Evolutionary conservation across 2,329 filamentous ascomycete species (phyloP).

Genomic region (Trichoderma koningiopsis): DNA sequence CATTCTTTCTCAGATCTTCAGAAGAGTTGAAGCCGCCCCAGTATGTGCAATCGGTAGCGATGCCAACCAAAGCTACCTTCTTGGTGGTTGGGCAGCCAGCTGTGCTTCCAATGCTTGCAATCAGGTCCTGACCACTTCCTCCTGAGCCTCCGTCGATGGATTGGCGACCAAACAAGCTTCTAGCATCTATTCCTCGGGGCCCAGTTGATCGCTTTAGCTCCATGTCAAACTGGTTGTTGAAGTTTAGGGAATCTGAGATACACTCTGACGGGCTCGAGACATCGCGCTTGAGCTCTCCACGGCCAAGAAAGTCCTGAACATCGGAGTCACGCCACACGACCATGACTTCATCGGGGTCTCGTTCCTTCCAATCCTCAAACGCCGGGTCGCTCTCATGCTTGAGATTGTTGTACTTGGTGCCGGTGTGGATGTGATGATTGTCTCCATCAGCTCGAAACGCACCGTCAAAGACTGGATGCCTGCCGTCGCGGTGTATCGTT

Average conservation of each 20-base stretch:
- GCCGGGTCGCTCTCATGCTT: slow-evolving; percentile 72
- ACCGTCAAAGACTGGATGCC: slow-evolving; percentile 82
- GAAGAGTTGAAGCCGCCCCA: slow-evolving; percentile 69
- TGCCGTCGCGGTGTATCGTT: slow-evolving; percentile 74
- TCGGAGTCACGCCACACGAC: slow-evolving; percentile 92
- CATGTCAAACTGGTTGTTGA: slow-evolving; percentile 77
- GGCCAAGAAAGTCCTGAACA: slow-evolving; percentile 52
- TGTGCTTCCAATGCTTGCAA: slow-evolving; percentile 76
- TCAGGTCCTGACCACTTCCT: slow-evolving; percentile 71
- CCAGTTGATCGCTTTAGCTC: slow-evolving; percentile 55
- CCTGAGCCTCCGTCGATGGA: slow-evolving; percentile 71
- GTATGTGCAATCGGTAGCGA: slow-evolving; percentile 93
- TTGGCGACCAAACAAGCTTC: slow-evolving; percentile 72
- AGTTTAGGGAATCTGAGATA: slow-evolving; percentile 71
- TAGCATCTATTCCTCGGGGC: slow-evolving; percentile 63
- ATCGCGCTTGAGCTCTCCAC: slow-evolving; percentile 67
- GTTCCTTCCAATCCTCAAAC: slow-evolving; percentile 49
- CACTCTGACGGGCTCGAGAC: slow-evolving; percentile 57
- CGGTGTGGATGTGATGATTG: slow-evolving; percentile 83
- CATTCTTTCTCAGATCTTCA: slow-evolving; percentile 65
- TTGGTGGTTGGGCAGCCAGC: slow-evolving; percentile 86
- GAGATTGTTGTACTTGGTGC: slow-evolving; percentile 71
- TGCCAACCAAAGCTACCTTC: slow-evolving; percentile 86
- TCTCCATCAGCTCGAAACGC: slow-evolving; percentile 80
- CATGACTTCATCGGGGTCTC: slow-evolving; percentile 72